These are phyloP conservation scores for Bondarzewia mesenterica DNA, from an alignment of 1,284 basidiomycete species.

Conservation along the genomic window DNA sequence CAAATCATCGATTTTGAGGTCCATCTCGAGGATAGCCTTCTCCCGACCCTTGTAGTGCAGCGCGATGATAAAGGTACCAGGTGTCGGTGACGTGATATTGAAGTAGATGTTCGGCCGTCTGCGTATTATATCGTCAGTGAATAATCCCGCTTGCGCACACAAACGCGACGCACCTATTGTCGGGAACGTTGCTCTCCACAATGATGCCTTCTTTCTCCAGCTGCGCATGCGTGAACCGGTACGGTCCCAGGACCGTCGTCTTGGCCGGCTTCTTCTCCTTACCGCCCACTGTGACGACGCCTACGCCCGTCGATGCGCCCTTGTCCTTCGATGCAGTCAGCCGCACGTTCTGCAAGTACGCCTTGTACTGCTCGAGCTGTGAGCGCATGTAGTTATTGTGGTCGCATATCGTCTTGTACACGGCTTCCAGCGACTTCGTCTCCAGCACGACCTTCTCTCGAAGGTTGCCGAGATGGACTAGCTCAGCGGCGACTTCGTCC, in stretches of 20 bases:
- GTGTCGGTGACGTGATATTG: conserved; percentile 95
- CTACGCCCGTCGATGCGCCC: conserved; percentile 78
- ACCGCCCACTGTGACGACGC: conserved; percentile 92
- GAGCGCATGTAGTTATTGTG: conserved; percentile 96
- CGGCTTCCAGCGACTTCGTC: conserved; percentile 87
- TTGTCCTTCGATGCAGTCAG: conserved; percentile 84
- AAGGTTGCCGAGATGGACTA: conserved; percentile 93
- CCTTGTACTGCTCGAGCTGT: conserved; percentile 99
- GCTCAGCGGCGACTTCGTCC: conserved; percentile 92
- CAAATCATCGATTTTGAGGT: conserved; percentile 97
- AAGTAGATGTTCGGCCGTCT: conserved; percentile 98
- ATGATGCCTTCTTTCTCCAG: conserved; percentile 99
- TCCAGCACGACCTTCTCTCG: conserved; percentile 94
- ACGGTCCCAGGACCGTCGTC: conserved; percentile 86
- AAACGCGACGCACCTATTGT: conserved; percentile 66
- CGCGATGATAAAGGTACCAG: conserved; percentile 98
- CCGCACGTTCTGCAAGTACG: conserved; percentile 96
- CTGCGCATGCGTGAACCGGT: conserved; percentile 95
- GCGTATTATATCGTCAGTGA: no score
- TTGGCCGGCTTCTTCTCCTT: conserved; percentile 93
- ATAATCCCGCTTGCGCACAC: not conserved
- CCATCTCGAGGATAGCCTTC: conserved; percentile 99
- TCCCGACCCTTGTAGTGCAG: conserved; percentile 99
- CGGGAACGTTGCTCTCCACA: conserved; percentile 96
- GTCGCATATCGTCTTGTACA: conserved; percentile 98